Evolutionary conservation across 345 rosid genomes (phyloP), one percentile per base, ranked within the genome.

Genomic region (Mallotus nudiflorus): DNA sequence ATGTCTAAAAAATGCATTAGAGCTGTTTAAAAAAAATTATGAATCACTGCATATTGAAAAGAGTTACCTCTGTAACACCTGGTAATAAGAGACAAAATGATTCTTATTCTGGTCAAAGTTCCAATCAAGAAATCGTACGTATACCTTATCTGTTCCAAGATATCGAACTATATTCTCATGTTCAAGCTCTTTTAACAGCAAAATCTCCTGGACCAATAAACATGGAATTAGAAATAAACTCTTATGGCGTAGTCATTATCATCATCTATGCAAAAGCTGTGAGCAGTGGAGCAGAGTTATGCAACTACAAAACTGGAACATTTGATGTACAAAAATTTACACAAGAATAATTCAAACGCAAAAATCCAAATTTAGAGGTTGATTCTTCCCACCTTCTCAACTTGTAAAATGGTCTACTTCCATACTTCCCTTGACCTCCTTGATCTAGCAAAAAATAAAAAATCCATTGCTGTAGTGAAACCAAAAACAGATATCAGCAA

Each of bases 371-470:
- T 16, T 39, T 19, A 37, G 0, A 53, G 58, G 65, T 37, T 15
- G 31, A 49, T 29, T 50, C 53, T n/a, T 63, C 54, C 28, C 40
- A 75, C 78, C 74, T 69, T 74, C 74, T 75, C 78, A 37, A 75
- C 74, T 63, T 75, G 74, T 40, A 63, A 54, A 63, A 75, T 54
- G 66, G 70, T 69, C 46, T 75, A 66, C 66, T n/a, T n/a, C n/a
- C n/a, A n/a, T n/a, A n/a, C n/a, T 65, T 69, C 63, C 70, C 74
- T 31, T 75, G 78, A 33, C 74, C 64, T 44, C 78, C 78, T 46
- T 75, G 74, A 64, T 75, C 78, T 48, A 75, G 66, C 60, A 75
- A 69, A 56, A 74, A 75, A 75, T 69, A 75, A 75, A 75, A 55
- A 75, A 69, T 45, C 78, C 78, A 62, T 69, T 74, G 19, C 78